Evolutionary conservation across 2,329 filamentous ascomycete genomes (phyloP), one percentile per base, ranked within the genome.

Genomic region (Scedosporium apiospermum): DNA sequence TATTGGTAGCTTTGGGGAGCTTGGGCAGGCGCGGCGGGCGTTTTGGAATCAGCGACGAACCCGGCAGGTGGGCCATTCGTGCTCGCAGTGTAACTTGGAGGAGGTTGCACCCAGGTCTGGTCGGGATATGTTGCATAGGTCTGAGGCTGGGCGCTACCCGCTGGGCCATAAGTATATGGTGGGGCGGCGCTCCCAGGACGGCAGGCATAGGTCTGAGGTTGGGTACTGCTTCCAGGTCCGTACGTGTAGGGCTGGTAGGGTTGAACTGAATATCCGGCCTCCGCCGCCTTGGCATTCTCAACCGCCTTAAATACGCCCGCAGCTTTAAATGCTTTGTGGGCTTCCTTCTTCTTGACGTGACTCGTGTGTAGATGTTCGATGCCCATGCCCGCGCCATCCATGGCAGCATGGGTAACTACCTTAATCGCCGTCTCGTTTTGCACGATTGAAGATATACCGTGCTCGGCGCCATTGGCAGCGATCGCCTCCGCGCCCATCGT

Each of bases 401-500:
- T 66, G 1, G 72, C 73, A 3, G 70, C 69, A 62, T 77, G 75
- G 5, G 70, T 71, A 1, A 70, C 71, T 4, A 72, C 64, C 60
- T 74, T 73, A 46, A 73, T 68, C 3, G 73, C 72, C 1, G 72
- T 69, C 23, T 77, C 75, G 21, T 73, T 73, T 5, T 68, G 69
- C 0, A 70, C 65, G 0, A 73, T 67, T 0, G 69, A 62, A 2
- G 66, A 61, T 0, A 71, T 71, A 0, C 74, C 74, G 34, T 76
- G 72, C 10, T 73, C 74, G 0, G 71, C 74, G 1, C 70, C 74
- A 23, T 72, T 67, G 1, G 68, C 72, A 1, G 71, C 72, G 4
- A 76, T 65, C 2, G 71, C 69, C 49, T 75, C 74, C 0, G 75
- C 74, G 0, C 70, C 75, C 58, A 71, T 68, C 0, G 67, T 68